A percentile compares a stretch with the other conserved stretches of the same genome.
Conservation (phyloP, 2,329 filamentous ascomycete genomes). For the Cytospora chrysosperma region DNA sequence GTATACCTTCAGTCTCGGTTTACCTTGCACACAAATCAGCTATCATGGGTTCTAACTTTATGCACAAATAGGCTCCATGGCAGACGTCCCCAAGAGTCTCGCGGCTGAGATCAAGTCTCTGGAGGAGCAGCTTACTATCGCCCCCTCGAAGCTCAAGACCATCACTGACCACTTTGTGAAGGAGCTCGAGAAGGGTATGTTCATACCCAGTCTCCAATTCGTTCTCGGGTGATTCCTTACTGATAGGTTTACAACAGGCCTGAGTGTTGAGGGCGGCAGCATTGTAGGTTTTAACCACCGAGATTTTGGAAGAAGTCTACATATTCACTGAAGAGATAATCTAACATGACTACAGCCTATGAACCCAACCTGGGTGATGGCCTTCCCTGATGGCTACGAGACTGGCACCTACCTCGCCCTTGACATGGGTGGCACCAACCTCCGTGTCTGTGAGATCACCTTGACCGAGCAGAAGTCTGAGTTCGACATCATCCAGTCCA, state of each 20-base stretch:
- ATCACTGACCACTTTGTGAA: slow-evolving; percentile 87
- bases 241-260: slow-evolving; percentile 49
- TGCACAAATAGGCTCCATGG: slow-evolving; percentile 70
- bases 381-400: slow-evolving; percentile 82
- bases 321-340: neutral
- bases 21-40: neutral
- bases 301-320: neutral
- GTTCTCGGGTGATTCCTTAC: neutral
- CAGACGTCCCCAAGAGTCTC: slow-evolving; percentile 84
- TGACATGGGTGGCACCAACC: slow-evolving; percentile 95
- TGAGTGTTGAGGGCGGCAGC: slow-evolving; percentile 83
- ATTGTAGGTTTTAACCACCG: slow-evolving; percentile 66
- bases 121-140: slow-evolving; percentile 80
- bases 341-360: slow-evolving; percentile 65
- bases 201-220: slow-evolving; percentile 2
- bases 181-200: slow-evolving; percentile 79
- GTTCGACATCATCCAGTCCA: slow-evolving; percentile 93
- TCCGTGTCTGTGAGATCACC: slow-evolving; percentile 91
- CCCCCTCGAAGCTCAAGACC: slow-evolving; percentile 76
- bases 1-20: neutral
- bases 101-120: slow-evolving; percentile 76
- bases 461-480: slow-evolving; percentile 84
- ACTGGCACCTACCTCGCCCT: slow-evolving; percentile 84
- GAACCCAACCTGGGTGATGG: slow-evolving; percentile 97
- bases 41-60: slow-evolving; percentile 1